A percentile compares a stretch with the other conserved stretches of the same genome.
phyloP scores from a whole-genome alignment of 169 alveolate species.

The Toxoplasma gondii region DNA sequence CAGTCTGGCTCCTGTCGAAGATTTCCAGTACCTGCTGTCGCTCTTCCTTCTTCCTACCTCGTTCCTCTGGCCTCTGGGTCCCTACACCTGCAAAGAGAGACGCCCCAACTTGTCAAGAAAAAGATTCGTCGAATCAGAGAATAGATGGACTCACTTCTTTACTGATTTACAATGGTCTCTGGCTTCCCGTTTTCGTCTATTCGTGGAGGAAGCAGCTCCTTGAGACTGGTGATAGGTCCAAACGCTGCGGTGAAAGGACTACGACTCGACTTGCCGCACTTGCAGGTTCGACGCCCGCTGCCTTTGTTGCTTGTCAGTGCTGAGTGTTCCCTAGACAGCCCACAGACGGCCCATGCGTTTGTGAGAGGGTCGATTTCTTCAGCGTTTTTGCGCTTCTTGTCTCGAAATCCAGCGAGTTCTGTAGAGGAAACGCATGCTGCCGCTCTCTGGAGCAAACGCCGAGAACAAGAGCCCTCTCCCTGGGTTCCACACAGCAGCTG shows the following conservation, averaged over 20 bases:
- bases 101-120: too few species aligned
- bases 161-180: background rate
- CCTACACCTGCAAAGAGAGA: too few species aligned
- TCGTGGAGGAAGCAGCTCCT: background rate
- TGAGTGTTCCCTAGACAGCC: background rate
- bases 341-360: background rate
- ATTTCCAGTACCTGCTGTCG: too few species aligned
- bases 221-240: background rate
- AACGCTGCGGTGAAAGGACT: background rate
- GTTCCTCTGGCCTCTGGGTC: too few species aligned
- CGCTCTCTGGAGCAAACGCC: background rate
- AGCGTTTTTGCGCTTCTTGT: background rate
- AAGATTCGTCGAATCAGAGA: too few species aligned
- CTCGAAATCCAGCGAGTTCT: background rate
- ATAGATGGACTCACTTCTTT: background rate
- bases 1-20: background rate
- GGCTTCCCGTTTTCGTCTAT: background rate
- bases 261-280: background rate
- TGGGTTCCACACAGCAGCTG: slow-evolving; percentile 36
- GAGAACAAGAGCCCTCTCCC: too few species aligned
- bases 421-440: background rate
- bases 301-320: background rate
- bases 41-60: too few species aligned
- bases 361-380: background rate
- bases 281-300: slow-evolving; percentile 1